These are phyloP conservation scores for Linum usitatissimum DNA, from an alignment of 345 rosid genomes.

Conservation along the genomic window DNA sequence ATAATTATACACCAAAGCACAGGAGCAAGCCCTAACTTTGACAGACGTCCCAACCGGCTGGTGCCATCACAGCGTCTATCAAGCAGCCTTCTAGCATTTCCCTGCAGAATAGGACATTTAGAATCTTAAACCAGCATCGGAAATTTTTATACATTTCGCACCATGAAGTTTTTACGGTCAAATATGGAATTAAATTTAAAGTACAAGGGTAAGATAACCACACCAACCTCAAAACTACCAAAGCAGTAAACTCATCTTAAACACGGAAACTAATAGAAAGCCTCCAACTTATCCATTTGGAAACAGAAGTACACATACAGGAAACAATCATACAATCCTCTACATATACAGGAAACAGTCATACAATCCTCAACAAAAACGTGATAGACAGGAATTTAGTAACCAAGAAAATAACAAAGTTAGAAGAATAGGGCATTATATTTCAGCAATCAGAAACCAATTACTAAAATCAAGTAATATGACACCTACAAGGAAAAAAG, in stretches of 20 bases:
- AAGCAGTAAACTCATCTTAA: too few relatives aligned
- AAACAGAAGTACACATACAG: too few relatives aligned
- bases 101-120: conserved; percentile 37
- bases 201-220: not conserved
- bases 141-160: not conserved
- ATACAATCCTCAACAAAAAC: too few relatives aligned
- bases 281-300: too few relatives aligned
- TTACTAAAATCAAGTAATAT: conserved; percentile 23
- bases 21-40: conserved; percentile 90
- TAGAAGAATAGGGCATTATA: too few relatives aligned
- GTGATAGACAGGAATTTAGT: too few relatives aligned
- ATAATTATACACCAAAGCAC: conserved; percentile 58
- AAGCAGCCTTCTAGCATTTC: conserved; percentile 84
- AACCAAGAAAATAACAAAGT: too few relatives aligned
- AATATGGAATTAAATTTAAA: conserved; percentile 1
- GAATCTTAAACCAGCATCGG: not conserved
- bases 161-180: not conserved
- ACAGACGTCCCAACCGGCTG: conserved; percentile 55
- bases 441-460: conserved; percentile 15
- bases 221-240: not conserved
- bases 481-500: conserved; percentile 92
- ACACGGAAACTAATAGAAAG: too few relatives aligned
- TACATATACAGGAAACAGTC: too few relatives aligned
- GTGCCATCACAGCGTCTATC: conserved; percentile 72
- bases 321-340: too few relatives aligned